phyloP scores from a whole-genome alignment of 169 alveolate species.

The Cyclospora cayetanensis region DNA sequence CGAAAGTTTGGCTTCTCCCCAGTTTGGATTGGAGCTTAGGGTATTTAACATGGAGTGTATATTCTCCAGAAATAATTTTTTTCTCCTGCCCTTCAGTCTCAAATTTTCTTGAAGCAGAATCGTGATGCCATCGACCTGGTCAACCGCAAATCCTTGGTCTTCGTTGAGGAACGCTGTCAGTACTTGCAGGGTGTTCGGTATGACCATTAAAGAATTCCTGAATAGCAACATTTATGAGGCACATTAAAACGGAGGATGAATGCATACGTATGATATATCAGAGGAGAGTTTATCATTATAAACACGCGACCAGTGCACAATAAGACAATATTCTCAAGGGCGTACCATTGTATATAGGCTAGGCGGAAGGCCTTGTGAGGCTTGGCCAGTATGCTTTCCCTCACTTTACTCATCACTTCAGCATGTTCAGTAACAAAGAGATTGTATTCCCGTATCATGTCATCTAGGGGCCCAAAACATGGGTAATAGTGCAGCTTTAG shows the following conservation, averaged over 20 bases:
- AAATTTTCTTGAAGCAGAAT: conserved; percentile 38
- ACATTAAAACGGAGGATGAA: too few species aligned
- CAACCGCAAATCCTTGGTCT: neutral
- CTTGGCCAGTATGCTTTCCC: neutral
- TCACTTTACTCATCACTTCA: neutral
- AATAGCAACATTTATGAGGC: neutral
- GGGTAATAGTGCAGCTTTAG: neutral
- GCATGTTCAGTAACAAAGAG: neutral
- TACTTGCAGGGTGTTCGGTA: neutral
- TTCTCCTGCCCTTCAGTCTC: neutral
- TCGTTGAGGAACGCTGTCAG: conserved; percentile 8
- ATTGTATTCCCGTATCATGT: neutral
- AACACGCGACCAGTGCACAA: too few species aligned
- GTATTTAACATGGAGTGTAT: neutral
- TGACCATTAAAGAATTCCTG: conserved; percentile 47
- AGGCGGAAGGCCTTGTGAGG: neutral
- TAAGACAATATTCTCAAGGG: too few species aligned
- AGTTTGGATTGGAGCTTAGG: neutral
- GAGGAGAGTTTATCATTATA: too few species aligned
- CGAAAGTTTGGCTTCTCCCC: neutral
- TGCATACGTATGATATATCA: too few species aligned
- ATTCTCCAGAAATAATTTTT: neutral
- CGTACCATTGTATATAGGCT: conserved; percentile 49
- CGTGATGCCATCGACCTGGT: conserved; percentile 19
- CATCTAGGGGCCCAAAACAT: neutral